A percentile compares a stretch with the other conserved stretches of the same genome.
These are phyloP conservation scores for Physcomitrellopsis africana DNA, from an alignment of 225 moss, liverwort and hornwort species.

Conservation along the genomic window DNA sequence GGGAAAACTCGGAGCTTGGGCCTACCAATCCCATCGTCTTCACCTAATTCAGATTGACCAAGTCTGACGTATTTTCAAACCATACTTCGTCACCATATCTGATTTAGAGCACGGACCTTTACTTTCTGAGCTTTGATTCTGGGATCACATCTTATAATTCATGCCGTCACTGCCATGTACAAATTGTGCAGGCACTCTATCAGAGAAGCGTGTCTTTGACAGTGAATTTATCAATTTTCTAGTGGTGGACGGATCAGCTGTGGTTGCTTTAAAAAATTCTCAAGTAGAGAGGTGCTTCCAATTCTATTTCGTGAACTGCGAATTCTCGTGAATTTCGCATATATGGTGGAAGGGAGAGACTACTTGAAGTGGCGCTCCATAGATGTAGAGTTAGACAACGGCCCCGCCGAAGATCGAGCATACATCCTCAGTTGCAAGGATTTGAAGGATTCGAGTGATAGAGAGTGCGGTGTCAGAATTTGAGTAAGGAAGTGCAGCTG, in stretches of 20 bases:
- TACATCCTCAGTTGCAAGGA: background rate
- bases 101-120: slow-evolving; percentile 3
- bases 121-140: background rate
- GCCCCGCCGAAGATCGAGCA: background rate
- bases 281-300: slow-evolving; percentile 31
- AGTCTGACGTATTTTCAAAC: background rate
- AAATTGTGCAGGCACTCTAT: slow-evolving; percentile 20
- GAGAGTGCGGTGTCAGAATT: slow-evolving; percentile 24
- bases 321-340: background rate
- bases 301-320: slow-evolving; percentile 20
- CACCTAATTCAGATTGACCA: too few species aligned
- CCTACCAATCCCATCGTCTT: too few species aligned
- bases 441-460: background rate
- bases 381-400: slow-evolving; percentile 2
- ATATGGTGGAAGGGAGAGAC: background rate
- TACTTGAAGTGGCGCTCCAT: slow-evolving; percentile 14
- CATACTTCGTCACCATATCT: slow-evolving; percentile 8
- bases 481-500: slow-evolving; percentile 21
- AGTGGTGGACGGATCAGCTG: background rate
- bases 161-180: background rate
- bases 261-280: slow-evolving; percentile 13
- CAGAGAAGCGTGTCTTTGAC: background rate
- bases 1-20: too few species aligned
- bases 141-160: background rate
- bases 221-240: slow-evolving; percentile 25